Base-by-base conservation (phyloP, 768 basidiomycete genomes). In the Leucogyrophana mollusca region DNA sequence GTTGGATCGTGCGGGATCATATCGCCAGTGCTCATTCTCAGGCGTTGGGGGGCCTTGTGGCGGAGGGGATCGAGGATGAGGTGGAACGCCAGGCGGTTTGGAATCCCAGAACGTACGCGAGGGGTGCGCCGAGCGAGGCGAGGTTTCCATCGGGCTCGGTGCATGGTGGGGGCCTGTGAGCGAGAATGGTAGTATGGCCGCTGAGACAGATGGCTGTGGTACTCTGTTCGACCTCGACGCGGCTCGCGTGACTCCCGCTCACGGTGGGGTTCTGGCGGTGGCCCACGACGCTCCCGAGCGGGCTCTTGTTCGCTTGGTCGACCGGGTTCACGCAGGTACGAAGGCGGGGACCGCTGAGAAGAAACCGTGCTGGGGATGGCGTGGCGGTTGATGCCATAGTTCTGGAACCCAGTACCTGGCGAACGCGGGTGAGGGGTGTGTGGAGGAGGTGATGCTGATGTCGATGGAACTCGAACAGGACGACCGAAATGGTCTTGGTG, bases 401-500 rank as follows among this genome's bases (percentile, higher is more conserved):
- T 37, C 46, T 70, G 72, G 67, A 77, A 79, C 8, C 72, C 59
- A 13, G 76, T 64, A 20, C 73, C 69, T 37, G 73, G 71, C 0
- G 82, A 83, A 13, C 81, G 80, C 20, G 69, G 72, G 37, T 74
- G 78, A 21, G 62, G 58, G 11, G 66, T 46, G 24, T 59, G 69
- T 27, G 76, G 75, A 6, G 76, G 72, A n/a, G 74, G 74, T 3
- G 86, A 85, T 7, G 73, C 72, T 0, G 84, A 85, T 7, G 80
- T 68, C 4, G 85, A 83, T 3, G 72, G 69, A 5, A 77, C 72
- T 11, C 82, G 77, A 32, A 71, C 70, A 32, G 67, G 61, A 22
- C 82, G 82, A 38, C 65, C 66, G 51, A 77, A 82, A 43, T 80
- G 81, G 23, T 87, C 85, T 27, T 74, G 77, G 38, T 82, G 78